Conservation (phyloP, 2,329 filamentous ascomycete genomes). For the Juglanconis sp. region DNA sequence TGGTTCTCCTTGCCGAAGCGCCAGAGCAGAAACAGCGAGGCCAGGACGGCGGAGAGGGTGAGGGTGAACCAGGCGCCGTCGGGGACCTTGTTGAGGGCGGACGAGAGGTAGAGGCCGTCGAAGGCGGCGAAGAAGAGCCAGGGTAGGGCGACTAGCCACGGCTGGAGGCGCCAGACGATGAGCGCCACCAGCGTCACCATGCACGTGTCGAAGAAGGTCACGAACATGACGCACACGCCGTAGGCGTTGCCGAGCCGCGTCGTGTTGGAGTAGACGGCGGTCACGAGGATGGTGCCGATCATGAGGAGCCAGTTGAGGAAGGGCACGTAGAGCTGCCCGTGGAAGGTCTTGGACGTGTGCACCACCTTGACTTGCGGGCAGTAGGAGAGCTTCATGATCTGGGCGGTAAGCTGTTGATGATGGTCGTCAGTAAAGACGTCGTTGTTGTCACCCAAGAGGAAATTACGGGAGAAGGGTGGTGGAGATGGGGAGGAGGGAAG, state of each 20-base stretch:
- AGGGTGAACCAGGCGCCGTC: slow-evolving; percentile 75
- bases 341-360: slow-evolving; percentile 66
- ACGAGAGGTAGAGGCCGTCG: slow-evolving; percentile 66
- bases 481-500: fast-evolving
- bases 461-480: background rate
- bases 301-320: slow-evolving; percentile 73
- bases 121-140: slow-evolving; percentile 61
- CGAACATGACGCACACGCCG: slow-evolving; percentile 73
- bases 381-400: slow-evolving; percentile 67
- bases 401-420: slow-evolving; percentile 44
- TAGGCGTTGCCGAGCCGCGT: slow-evolving; percentile 68
- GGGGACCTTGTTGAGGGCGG: slow-evolving; percentile 67
- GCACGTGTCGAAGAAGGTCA: slow-evolving; percentile 72
- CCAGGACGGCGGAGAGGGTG: slow-evolving; percentile 57
- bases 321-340: slow-evolving; percentile 73
- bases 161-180: slow-evolving; percentile 64
- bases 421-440: background rate
- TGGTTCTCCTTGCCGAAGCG: slow-evolving; percentile 76
- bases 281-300: slow-evolving; percentile 68
- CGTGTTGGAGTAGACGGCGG: slow-evolving; percentile 68
- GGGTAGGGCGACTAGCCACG: slow-evolving; percentile 55
- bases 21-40: slow-evolving; percentile 67
- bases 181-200: slow-evolving; percentile 69
- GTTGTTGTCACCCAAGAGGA: no score
- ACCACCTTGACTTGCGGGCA: slow-evolving; percentile 71